Evolutionary conservation across 2,329 filamentous ascomycete genomes (phyloP).

Genomic region (Zopfia rhizophila): DNA sequence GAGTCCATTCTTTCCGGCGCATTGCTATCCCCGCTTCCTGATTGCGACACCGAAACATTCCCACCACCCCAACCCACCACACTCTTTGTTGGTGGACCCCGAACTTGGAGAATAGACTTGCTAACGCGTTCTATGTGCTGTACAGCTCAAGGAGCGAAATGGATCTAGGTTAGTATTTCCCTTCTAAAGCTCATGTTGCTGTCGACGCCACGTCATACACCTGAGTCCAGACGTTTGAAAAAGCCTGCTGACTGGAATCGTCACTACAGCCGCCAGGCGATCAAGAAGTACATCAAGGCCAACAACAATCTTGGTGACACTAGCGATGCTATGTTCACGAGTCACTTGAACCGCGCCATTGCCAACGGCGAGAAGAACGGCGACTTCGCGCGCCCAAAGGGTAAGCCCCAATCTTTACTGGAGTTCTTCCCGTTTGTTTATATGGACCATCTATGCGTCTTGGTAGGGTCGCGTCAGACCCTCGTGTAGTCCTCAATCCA

Average conservation of each 20-base stretch:
- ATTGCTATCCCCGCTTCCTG: slow-evolving; percentile 51
- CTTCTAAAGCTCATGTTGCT: slow-evolving; percentile 32
- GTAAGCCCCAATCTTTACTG: slow-evolving; percentile 62
- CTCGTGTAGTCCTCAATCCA: background rate
- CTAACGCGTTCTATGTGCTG: slow-evolving; percentile 61
- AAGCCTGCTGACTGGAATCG: slow-evolving; percentile 46
- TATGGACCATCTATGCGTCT: slow-evolving; percentile 2
- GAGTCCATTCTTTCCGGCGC: slow-evolving; percentile 66
- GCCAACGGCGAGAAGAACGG: slow-evolving; percentile 86
- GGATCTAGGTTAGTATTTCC: slow-evolving; percentile 71
- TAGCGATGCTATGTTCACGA: slow-evolving; percentile 69
- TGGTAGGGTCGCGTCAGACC: slow-evolving; percentile 1
- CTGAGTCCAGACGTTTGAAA: slow-evolving; percentile 30
- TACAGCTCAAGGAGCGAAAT: slow-evolving; percentile 75
- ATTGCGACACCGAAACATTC: slow-evolving; percentile 47
- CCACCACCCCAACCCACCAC: slow-evolving; percentile 43
- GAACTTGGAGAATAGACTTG: slow-evolving; percentile 31
- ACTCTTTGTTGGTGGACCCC: slow-evolving; percentile 26
- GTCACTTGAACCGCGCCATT: slow-evolving; percentile 87
- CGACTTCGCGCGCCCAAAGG: slow-evolving; percentile 90
- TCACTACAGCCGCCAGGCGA: slow-evolving; percentile 70
- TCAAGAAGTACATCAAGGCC: slow-evolving; percentile 79
- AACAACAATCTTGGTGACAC: slow-evolving; percentile 73
- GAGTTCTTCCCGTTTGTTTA: slow-evolving; percentile 4
- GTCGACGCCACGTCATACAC: slow-evolving; percentile 40